These are phyloP conservation scores for Geoglossum cookeanum DNA, from an alignment of 2,329 filamentous ascomycete species.

Conservation along the genomic window DNA sequence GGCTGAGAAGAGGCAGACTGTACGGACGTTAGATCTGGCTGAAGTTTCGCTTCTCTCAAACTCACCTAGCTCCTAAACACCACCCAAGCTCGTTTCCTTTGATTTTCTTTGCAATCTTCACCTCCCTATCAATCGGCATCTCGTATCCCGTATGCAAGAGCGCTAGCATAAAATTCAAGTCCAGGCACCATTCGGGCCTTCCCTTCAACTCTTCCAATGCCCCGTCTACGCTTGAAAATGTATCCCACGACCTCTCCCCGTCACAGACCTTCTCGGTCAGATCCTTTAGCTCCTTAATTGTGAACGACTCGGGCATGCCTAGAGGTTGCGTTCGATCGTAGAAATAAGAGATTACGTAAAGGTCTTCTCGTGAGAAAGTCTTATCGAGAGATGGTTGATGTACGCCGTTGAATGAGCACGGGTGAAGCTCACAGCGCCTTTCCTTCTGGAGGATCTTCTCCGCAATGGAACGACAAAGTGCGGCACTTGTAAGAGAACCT, in stretches of 20 bases:
- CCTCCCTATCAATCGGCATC: constrained; percentile 90
- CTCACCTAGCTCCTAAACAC: constrained; percentile 91
- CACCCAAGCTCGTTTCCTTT: constrained; percentile 92
- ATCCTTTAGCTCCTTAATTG: constrained; percentile 72
- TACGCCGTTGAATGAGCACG: constrained; percentile 97
- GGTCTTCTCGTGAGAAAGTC: constrained; percentile 78
- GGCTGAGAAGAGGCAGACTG: constrained; percentile 65
- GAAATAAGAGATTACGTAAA: constrained; percentile 97
- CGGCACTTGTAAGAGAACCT: constrained; percentile 37
- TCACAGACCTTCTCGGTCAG: constrained; percentile 70
- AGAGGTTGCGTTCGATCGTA: constrained; percentile 85
- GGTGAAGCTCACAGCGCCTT: constrained; percentile 56
- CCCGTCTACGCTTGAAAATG: constrained; percentile 56
- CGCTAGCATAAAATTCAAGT: constrained; percentile 91
- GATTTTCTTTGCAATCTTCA: constrained; percentile 98
- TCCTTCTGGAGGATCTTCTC: constrained; percentile 88
- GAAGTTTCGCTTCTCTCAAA: constrained; percentile 1
- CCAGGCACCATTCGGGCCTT: constrained; percentile 79
- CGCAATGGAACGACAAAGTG: constrained; percentile 75
- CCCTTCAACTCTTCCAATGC: constrained; percentile 64
- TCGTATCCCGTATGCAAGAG: constrained; percentile 91
- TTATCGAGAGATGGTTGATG: constrained; percentile 84
- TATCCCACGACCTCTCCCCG: constrained; percentile 59
- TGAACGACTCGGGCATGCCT: constrained; percentile 97
- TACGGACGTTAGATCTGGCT: not conserved